Evolutionary conservation across 225 moss, liverwort and hornwort genomes (phyloP).

Genomic region (Antitrichia curtipendula): DNA sequence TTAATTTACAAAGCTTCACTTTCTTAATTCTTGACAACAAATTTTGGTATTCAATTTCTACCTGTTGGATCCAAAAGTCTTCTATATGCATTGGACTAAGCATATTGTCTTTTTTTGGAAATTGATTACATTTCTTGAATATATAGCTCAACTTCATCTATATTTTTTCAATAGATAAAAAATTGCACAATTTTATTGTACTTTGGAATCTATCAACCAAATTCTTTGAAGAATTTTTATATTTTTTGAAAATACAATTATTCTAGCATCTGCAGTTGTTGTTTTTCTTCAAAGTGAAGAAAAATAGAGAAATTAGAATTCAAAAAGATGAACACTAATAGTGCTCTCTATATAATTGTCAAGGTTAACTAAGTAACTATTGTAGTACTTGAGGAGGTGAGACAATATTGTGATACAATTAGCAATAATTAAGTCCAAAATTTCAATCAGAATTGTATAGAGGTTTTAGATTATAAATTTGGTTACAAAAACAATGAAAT

Average conservation of each 20-base stretch:
- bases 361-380: not conserved
- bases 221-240: not conserved
- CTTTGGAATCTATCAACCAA: not conserved
- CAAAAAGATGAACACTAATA: not conserved
- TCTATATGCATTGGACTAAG: not conserved
- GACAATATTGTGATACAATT: not conserved
- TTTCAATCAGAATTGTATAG: not conserved
- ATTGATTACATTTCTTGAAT: too few relatives aligned
- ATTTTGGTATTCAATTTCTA: not conserved
- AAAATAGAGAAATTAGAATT: not conserved
- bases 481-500: not conserved
- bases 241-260: not conserved
- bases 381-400: not conserved
- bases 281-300: not conserved
- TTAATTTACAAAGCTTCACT: not conserved
- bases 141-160: not conserved
- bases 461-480: not conserved
- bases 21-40: not conserved
- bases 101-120: fast-evolving
- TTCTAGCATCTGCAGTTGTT: not conserved
- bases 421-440: not conserved
- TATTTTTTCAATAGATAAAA: too few relatives aligned
- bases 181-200: not conserved
- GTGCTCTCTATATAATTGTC: not conserved
- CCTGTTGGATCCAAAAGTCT: too few relatives aligned